phyloP scores from a whole-genome alignment of 1,284 basidiomycete species.

The Malassezia pachydermatis region DNA sequence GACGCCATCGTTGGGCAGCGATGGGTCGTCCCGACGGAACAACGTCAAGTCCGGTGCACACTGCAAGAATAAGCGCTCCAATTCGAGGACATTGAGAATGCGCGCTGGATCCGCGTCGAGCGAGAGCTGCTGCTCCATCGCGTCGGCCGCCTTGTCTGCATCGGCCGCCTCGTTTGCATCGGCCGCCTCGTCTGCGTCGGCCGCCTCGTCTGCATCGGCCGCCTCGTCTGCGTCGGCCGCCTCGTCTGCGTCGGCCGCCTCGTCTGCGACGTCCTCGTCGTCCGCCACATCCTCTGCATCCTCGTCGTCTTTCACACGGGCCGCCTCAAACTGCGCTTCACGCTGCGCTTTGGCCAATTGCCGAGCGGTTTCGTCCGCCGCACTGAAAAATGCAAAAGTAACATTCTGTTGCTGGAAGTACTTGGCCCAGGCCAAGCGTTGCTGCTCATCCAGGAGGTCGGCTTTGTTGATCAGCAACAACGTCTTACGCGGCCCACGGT shows the following conservation, averaged over 20 bases:
- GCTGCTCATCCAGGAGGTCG: conserved; percentile 75
- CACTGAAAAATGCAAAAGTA: conserved; percentile 90
- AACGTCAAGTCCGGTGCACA: conserved; percentile 67
- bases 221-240: conserved; percentile 18
- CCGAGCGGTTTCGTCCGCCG: conserved; percentile 72
- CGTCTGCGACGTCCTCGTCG: conserved; percentile 53
- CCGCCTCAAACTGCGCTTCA: conserved; percentile 53
- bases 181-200: conserved; percentile 17
- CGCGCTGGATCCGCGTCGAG: conserved; percentile 59
- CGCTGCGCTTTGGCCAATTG: conserved; percentile 51
- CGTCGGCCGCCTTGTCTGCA: conserved; percentile 39
- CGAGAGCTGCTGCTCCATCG: conserved; percentile 5
- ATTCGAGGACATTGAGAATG: conserved; percentile 74
- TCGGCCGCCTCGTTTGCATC: conserved; percentile 34
- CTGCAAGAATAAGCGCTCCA: conserved; percentile 73
- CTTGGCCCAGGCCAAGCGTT: conserved; percentile 78
- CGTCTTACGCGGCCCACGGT: conserved; percentile 57
- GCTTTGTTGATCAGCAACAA: conserved; percentile 92
- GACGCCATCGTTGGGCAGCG: conserved; percentile 10
- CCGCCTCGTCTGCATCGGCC: conserved; percentile 15
- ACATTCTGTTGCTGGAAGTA: conserved; percentile 77
- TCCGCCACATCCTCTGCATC: conserved; percentile 12
- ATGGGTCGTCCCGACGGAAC: conserved; percentile 17
- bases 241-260: conserved; percentile 11
- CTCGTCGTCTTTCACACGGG: conserved; percentile 46